Evolutionary conservation across 495 filamentous ascomycete genomes (phyloP).

Genomic region (Hyphodiscus hymeniophilus): DNA sequence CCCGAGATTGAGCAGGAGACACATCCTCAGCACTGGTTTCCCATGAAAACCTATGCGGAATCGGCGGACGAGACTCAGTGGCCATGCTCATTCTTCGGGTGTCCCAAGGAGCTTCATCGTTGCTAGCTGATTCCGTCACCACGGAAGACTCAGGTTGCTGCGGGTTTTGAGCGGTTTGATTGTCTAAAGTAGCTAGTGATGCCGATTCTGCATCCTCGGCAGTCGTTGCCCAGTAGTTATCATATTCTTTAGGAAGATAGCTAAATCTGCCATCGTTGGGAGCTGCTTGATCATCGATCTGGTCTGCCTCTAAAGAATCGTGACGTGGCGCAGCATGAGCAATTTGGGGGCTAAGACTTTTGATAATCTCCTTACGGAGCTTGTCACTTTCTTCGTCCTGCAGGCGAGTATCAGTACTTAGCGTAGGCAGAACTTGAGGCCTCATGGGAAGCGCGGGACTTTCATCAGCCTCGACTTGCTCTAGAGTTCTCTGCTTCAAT

Average conservation of each 20-base stretch:
- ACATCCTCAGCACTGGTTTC: slow-evolving; percentile 32
- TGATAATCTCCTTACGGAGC: slow-evolving; percentile 73
- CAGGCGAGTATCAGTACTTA: slow-evolving; percentile 46
- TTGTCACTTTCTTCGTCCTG: slow-evolving; percentile 62
- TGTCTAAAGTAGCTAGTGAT: background rate
- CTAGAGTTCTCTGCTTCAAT: slow-evolving; percentile 29
- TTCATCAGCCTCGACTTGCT: slow-evolving; percentile 1
- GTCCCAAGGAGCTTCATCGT: background rate
- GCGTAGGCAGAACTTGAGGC: slow-evolving; percentile 43
- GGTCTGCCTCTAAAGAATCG: background rate
- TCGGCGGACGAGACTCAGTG: background rate
- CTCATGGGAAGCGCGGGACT: slow-evolving; percentile 23
- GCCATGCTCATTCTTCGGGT: slow-evolving; percentile 2
- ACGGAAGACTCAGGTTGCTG: background rate
- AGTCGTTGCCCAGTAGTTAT: slow-evolving; percentile 46
- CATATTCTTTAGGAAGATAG: slow-evolving; percentile 50
- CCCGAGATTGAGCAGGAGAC: background rate
- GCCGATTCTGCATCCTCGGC: slow-evolving; percentile 23
- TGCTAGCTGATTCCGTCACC: background rate
- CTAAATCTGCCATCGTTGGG: slow-evolving; percentile 28
- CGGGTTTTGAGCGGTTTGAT: background rate
- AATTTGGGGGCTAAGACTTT: slow-evolving; percentile 50
- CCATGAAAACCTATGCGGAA: slow-evolving; percentile 41
- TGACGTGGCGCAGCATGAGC: slow-evolving; percentile 1
- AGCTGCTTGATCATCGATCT: background rate